Conservation (phyloP, 371 early-diverging fungal genomes). For the Lichtheimia ramosa region DNA sequence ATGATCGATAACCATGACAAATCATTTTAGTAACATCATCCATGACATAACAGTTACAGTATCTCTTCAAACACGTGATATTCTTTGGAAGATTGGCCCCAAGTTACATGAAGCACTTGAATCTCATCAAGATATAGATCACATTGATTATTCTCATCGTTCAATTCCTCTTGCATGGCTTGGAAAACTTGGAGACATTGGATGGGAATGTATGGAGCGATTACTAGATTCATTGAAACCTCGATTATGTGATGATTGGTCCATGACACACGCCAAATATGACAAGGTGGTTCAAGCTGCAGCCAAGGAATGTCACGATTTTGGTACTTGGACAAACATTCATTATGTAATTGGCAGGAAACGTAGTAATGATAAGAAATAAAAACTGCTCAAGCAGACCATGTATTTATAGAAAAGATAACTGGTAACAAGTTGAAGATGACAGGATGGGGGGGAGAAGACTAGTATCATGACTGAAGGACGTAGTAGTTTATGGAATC, state of each 20-base stretch:
- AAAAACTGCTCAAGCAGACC: neutral
- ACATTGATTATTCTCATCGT: conserved; percentile 28
- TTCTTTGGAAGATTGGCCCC: conserved; percentile 27
- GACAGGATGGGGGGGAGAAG: too few species aligned
- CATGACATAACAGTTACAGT: conserved; percentile 23
- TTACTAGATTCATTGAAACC: conserved; percentile 43
- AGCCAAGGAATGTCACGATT: conserved; percentile 36
- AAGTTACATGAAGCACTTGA: conserved; percentile 25
- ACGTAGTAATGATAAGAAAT: neutral
- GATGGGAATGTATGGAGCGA: conserved; percentile 32
- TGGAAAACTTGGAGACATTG: conserved; percentile 40
- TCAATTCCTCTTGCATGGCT: conserved; percentile 50
- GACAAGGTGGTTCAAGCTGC: conserved; percentile 31
- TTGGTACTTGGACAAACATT: conserved; percentile 43
- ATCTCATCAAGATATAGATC: conserved; percentile 4
- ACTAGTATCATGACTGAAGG: too few species aligned
- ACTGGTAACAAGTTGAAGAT: too few species aligned
- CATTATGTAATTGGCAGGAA: conserved; percentile 21
- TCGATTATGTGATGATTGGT: conserved; percentile 48
- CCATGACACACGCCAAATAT: conserved; percentile 36
- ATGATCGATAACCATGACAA: neutral
- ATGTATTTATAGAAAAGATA: too few species aligned
- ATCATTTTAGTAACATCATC: neutral
- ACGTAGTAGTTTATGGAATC: too few species aligned
- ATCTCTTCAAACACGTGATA: conserved; percentile 39